Evolutionary conservation across 148 eudicot species (phyloP), one percentile per base, ranked within the genome.

Genomic region (Hydrangea macrophylla): DNA sequence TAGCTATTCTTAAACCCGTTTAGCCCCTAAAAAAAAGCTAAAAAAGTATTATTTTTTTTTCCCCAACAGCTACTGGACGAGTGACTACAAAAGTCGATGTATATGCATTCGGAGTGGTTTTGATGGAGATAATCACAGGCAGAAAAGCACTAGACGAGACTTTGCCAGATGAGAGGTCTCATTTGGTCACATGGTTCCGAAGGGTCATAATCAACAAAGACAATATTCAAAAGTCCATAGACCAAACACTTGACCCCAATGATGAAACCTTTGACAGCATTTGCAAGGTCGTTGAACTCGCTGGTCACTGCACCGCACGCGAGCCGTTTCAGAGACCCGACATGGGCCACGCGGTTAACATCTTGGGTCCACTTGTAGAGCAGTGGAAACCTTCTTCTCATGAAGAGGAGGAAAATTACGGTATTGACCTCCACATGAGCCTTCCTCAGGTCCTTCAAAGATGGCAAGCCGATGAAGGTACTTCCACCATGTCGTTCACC

Each of bases 71-170:
- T 9, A 85, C 89, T 1, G 89, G 89, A 60, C 77, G 86, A 70
- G 89, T 85, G 54, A 85, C 89, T 4, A 82, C 80, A 25, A 85
- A 85, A 65, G 82, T 85, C 60, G 89, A 85, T 61, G 82, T 85
- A 0, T 85, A 60, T 67, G 84, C 86, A 28, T 85, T 79, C 39
- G 86, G 89, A 8, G 84, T 85, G 32, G 70, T 85, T 26, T 65
- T 85, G 70, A 85, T 85, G 89, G 89, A 85, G 73, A 64, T 85
- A 6, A 80, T 85, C 60, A 77, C 89, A 0, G 86, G 89, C 13
- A 50, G 83, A 64, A 85, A 82, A 70, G 84, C 84, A 0, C 56
- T 85, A 36, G 89, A 85, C 0, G 82, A 79, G 64, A 62, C 72
- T 13, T 13, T 76, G 78, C 86, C 89, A 6, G 89, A 82, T 2